phyloP scores from a whole-genome alignment of 345 rosid genomes.

The Eucalyptus regnans region DNA sequence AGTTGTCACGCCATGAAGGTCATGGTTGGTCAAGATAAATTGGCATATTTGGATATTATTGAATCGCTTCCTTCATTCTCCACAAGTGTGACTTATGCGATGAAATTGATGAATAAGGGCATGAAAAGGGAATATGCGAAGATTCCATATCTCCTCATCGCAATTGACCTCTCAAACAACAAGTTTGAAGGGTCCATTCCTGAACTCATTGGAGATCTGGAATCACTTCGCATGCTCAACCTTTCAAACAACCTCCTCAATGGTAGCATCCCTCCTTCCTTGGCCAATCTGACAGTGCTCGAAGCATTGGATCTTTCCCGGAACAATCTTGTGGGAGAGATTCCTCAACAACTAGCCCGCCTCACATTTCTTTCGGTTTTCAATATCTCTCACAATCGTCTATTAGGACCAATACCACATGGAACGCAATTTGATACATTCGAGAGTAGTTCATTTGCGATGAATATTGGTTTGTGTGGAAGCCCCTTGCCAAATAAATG shows the following conservation, averaged over 20 bases:
- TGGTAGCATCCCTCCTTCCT: background rate
- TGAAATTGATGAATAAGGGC: too few species aligned
- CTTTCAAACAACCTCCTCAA: background rate
- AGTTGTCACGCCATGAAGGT: background rate
- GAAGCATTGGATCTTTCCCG: background rate
- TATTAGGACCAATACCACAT: background rate
- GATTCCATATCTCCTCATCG: accelerated
- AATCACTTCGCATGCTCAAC: background rate
- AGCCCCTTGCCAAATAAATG: background rate
- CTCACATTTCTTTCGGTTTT: background rate
- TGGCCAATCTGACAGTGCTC: background rate
- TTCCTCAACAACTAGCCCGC: background rate
- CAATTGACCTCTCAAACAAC: background rate
- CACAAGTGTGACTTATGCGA: accelerated
- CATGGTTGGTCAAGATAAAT: background rate
- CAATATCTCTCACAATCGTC: background rate
- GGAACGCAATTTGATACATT: background rate
- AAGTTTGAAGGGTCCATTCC: background rate
- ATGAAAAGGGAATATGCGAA: background rate
- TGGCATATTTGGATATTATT: accelerated
- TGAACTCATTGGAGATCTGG: background rate
- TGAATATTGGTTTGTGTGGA: background rate
- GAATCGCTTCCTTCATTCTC: accelerated
- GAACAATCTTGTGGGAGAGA: background rate
- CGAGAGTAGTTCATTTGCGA: background rate